Evolutionary conservation across 1,139 yeast species (phyloP), one percentile per base, ranked within the genome.

Genomic region (Kazachstania sp.): DNA sequence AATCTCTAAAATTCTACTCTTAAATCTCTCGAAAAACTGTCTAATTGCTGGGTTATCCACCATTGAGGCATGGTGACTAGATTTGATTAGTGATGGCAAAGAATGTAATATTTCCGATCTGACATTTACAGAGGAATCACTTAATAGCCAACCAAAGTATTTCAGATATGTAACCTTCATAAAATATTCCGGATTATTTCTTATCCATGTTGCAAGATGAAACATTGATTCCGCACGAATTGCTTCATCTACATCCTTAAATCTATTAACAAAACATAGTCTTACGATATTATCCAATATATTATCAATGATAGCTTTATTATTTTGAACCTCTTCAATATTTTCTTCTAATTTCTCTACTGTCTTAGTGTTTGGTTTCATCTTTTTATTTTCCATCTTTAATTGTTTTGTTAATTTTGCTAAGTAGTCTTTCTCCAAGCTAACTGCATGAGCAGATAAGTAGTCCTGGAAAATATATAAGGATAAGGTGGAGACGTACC

Each of bases 61-160:
- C 40, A 59, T 55, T 31, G 60, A 58, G 23, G 41, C 29, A 12
- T 29, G 53, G 35, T 65, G 67, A 47, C 65, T 64, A 46, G 70
- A 74, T 51, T 71, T 78, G 2, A 77, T 68, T 37, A 64, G 45
- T 34, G 61, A 63, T 4, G 68, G 60, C 43, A 90, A 66, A 3
- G 76, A 73, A 54, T 73, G 77, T 19, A 84, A 62, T 1, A 80
- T 88, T 56, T 85, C 92, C 6, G 70, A 61, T 53, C 95, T 73
- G 1, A 86, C 94, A 3, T 64, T 54, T 15, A 75, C 66, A 19
- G 77, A 74, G 1, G 80, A 73, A 59, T 90, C 97, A 8, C 92
- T 81, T 42, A 88, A 68, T 20, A 86, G 71, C 94, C 95, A 85
- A 2, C 95, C 95, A 60, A 83, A 76, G 60, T 85, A 86, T 51